These are phyloP conservation scores for Mediolabrus comicus DNA, from an alignment of 108 stramenopile genomes.

Conservation along the genomic window DNA sequence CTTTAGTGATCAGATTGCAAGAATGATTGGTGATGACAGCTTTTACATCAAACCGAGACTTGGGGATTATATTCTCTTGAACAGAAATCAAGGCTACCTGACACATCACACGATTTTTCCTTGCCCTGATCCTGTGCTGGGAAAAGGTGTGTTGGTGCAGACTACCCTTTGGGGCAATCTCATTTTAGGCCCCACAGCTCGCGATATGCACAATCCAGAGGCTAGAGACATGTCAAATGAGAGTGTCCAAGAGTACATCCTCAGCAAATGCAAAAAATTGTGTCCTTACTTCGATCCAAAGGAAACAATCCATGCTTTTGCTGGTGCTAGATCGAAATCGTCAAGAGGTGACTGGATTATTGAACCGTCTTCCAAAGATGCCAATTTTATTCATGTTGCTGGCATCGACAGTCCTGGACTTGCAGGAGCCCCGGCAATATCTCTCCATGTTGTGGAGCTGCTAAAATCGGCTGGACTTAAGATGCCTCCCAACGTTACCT, in stretches of 20 bases:
- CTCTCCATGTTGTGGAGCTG: constrained; percentile 65
- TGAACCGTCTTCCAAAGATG: constrained; percentile 58
- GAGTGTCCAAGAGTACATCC: constrained; percentile 69
- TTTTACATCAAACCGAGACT: constrained; percentile 76
- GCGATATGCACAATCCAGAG: constrained; percentile 61
- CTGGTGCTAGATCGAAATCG: constrained; percentile 71
- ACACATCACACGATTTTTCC: constrained; percentile 71
- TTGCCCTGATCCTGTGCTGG: constrained; percentile 77
- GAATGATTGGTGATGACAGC: constrained; percentile 76
- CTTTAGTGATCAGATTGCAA: constrained; percentile 65
- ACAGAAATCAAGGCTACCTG: constrained; percentile 74
- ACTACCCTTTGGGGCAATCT: constrained; percentile 82
- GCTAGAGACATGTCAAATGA: constrained; percentile 48
- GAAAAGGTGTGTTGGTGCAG: constrained; percentile 83
- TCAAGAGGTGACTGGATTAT: constrained; percentile 85
- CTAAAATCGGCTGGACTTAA: constrained; percentile 58
- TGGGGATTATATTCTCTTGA: constrained; percentile 74
- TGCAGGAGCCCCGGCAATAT: constrained; percentile 81
- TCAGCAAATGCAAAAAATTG: constrained; percentile 71
- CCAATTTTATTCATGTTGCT: constrained; percentile 72
- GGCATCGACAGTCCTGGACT: constrained; percentile 81
- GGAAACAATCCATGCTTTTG: constrained; percentile 74
- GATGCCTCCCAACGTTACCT: constrained; percentile 45
- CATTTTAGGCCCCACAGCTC: constrained; percentile 76
- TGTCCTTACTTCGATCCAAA: constrained; percentile 69